Evolutionary conservation across 805 yeast genomes (phyloP), one percentile per base, ranked within the genome.

Genomic region (Metschnikowia amazonensis): DNA sequence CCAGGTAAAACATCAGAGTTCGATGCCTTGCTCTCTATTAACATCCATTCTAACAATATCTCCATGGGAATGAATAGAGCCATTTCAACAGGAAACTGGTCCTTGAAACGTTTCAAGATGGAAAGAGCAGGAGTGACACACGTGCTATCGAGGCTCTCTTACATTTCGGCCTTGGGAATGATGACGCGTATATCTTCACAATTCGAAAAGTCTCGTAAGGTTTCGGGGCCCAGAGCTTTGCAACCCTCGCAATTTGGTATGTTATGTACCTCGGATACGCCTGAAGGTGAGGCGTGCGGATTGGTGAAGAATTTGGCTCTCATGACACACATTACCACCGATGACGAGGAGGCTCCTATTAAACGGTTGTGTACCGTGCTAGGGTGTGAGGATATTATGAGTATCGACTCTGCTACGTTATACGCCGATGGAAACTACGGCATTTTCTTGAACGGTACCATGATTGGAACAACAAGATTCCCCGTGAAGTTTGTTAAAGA

Each of bases 211-310:
- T 89, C 98, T 2, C 79, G 99, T 70, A 94, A 94, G 66, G 99
- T 94, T 34, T 87, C 96, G 1, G 99, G 99, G 36, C 99, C 99
- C 42, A 86, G 99, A 77, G 97, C 99, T 13, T 76, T 94, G 54
- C 99, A 94, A 67, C 99, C 99, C 9, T 94, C 99, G 1, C 99
- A 94, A 70, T 94, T 94, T 66, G 99, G 99, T 63, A 94, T 94
- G 98, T 75, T 94, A 49, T 94, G 99, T 75, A 89, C 98, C 5
- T 87, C 98, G 0, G 99, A 94, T 77, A 94, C 99, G 0, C 99
- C 99, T 1, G 99, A 94, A 77, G 99, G 99, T 76, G 99, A 94
- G 69, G 99, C 99, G 0, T 94, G 99, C 81, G 99, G 99, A 61
- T 77, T 94, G 66, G 99, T 94, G 30, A 94, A 94, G 69, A 94